These are phyloP conservation scores for Cladophialophora yegresii DNA, from an alignment of 2,329 filamentous ascomycete species.

Conservation along the genomic window DNA sequence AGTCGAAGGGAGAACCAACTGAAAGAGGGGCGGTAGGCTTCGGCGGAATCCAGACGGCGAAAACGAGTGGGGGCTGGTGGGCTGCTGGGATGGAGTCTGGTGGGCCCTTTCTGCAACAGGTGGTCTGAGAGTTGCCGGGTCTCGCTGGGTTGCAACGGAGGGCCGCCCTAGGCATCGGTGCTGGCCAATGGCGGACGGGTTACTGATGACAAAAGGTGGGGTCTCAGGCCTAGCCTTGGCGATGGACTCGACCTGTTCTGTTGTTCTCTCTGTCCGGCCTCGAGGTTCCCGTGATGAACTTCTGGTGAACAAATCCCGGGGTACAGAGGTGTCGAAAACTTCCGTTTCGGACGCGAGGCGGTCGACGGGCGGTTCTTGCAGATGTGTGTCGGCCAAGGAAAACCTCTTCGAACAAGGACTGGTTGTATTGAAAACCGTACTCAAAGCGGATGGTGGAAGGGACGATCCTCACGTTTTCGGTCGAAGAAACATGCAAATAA, in stretches of 20 bases:
- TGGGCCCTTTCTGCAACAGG: constrained; percentile 9
- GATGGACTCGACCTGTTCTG: constrained; percentile 3
- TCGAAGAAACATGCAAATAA: constrained; percentile 16
- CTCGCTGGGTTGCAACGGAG: constrained; percentile 19
- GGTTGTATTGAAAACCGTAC: neutral
- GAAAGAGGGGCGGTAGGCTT: constrained; percentile 13
- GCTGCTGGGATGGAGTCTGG: constrained; percentile 1
- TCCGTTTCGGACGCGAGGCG: neutral
- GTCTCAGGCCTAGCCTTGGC: constrained; percentile 10
- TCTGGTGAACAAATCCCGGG: neutral
- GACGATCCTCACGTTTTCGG: constrained; percentile 21
- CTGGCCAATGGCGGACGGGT: constrained; percentile 1
- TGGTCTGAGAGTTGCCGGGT: constrained; percentile 14
- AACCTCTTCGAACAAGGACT: neutral
- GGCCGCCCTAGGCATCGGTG: neutral
- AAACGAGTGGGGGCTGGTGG: constrained; percentile 11
- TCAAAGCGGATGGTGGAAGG: constrained; percentile 15
- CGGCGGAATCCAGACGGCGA: constrained; percentile 19
- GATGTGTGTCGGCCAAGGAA: neutral
- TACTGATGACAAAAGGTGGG: constrained; percentile 11
- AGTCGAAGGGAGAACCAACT: constrained; percentile 9
- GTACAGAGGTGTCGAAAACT: neutral
- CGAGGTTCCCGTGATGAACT: neutral
- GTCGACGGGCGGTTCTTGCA: neutral
- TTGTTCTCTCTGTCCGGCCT: neutral